phyloP scores from a whole-genome alignment of 306 rosid species.

The Cicer chorassanicum region DNA sequence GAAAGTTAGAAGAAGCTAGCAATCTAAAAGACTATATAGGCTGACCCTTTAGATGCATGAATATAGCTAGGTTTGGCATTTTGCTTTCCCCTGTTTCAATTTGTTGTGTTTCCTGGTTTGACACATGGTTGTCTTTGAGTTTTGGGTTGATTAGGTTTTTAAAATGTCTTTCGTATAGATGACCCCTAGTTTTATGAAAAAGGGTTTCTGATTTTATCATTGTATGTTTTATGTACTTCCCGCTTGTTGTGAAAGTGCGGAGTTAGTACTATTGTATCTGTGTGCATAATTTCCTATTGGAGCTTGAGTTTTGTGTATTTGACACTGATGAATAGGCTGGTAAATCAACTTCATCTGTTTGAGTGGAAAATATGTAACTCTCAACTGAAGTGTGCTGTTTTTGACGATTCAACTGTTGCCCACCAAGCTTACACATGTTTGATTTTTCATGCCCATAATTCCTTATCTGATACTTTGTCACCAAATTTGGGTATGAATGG shows the following conservation, averaged over 20 bases:
- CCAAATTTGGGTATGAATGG: slow-evolving; percentile 21
- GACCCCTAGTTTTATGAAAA: slow-evolving; percentile 58
- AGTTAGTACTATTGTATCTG: slow-evolving; percentile 43
- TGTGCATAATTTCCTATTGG: slow-evolving; percentile 27
- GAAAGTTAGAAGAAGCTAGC: slow-evolving; percentile 60
- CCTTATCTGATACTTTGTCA: slow-evolving; percentile 39
- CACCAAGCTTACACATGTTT: slow-evolving; percentile 13
- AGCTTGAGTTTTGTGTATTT: slow-evolving; percentile 24
- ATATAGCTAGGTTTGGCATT: slow-evolving; percentile 66
- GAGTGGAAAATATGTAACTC: not conserved
- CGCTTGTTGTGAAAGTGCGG: slow-evolving; percentile 43
- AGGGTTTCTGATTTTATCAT: slow-evolving; percentile 54
- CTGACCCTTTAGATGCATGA: slow-evolving; percentile 74
- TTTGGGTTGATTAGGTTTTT: slow-evolving; percentile 59
- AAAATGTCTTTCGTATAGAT: slow-evolving; percentile 49
- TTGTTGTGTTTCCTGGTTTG: slow-evolving; percentile 48
- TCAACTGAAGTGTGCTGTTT: slow-evolving; percentile 34
- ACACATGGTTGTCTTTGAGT: slow-evolving; percentile 58
- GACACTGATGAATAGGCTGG: slow-evolving; percentile 22
- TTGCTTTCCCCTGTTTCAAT: slow-evolving; percentile 43
- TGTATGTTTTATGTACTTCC: slow-evolving; percentile 39
- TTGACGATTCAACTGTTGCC: slow-evolving; percentile 21
- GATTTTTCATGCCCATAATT: slow-evolving; percentile 22
- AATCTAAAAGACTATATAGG: slow-evolving; percentile 45
- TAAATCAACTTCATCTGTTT: slow-evolving; percentile 20